A percentile compares a stretch with the other conserved stretches of the same genome.
Conservation (phyloP, 495 filamentous ascomycete species). For the Apiosordaria backusii region DNA sequence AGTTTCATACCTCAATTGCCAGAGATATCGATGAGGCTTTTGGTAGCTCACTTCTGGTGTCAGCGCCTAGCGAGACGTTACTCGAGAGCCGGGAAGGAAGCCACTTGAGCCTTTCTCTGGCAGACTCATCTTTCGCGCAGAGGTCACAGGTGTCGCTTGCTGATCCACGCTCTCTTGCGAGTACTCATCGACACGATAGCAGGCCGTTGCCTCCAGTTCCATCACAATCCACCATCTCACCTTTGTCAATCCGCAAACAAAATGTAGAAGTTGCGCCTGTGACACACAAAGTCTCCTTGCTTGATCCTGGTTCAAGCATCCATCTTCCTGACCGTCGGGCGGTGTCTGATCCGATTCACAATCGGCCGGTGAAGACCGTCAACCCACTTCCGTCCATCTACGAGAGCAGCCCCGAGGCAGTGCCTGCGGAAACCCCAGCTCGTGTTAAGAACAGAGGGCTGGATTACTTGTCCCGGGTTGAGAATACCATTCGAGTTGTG, state of each 20-base stretch:
- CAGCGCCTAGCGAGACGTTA: conserved; percentile 24
- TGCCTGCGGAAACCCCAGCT: conserved; percentile 32
- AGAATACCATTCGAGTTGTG: conserved; percentile 52
- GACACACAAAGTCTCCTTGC: conserved; percentile 3
- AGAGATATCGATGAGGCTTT: conserved; percentile 70
- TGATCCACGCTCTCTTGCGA: not conserved
- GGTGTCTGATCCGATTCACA: conserved; percentile 55
- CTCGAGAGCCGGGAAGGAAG: conserved; percentile 21
- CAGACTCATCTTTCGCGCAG: not conserved
- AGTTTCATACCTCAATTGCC: conserved; percentile 47
- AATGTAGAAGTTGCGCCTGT: conserved; percentile 20
- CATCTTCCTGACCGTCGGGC: conserved; percentile 27
- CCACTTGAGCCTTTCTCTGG: conserved; percentile 30
- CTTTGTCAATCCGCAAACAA: conserved; percentile 20
- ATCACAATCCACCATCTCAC: conserved; percentile 41
- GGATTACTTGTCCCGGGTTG: conserved; percentile 33
- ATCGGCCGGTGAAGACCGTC: conserved; percentile 34
- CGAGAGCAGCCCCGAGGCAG: conserved; percentile 40
- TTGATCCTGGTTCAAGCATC: conserved; percentile 5
- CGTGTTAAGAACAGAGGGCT: conserved; percentile 33
- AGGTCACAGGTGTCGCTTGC: not conserved
- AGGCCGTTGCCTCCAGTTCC: conserved; percentile 53
- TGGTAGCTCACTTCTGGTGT: conserved; percentile 62
- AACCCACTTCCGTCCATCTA: conserved; percentile 51
- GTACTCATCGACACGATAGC: conserved; percentile 30